phyloP scores from a whole-genome alignment of 2,329 filamentous ascomycete species.

The Colletotrichum ledebouriae region DNA sequence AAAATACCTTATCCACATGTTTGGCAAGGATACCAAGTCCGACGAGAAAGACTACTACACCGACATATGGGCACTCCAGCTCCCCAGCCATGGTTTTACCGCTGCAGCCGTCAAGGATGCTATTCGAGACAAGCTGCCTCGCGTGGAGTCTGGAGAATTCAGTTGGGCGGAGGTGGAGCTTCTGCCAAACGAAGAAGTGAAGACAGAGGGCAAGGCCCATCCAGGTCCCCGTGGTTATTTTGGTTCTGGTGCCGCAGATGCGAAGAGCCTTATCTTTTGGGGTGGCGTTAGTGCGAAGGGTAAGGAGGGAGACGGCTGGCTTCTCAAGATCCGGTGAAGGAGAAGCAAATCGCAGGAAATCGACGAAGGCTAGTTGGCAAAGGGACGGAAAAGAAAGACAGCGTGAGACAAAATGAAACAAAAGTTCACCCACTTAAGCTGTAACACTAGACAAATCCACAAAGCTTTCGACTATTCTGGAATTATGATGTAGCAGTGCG shows the following conservation, averaged over 20 bases:
- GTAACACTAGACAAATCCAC: too few species aligned
- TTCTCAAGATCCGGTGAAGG: conserved; percentile 47
- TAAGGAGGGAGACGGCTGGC: conserved; percentile 56
- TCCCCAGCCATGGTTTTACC: conserved; percentile 60
- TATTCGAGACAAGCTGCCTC: conserved; percentile 58
- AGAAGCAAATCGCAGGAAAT: too few species aligned
- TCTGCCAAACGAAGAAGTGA: conserved; percentile 57
- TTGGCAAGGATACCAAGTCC: conserved; percentile 53
- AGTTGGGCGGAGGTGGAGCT: conserved; percentile 66
- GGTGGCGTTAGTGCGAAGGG: conserved; percentile 62
- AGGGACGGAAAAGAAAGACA: too few species aligned
- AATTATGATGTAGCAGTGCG: too few species aligned
- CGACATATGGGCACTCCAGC: conserved; percentile 67
- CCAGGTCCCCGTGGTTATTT: conserved; percentile 56
- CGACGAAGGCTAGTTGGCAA: too few species aligned
- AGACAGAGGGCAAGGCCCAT: conserved; percentile 57
- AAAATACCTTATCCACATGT: conserved; percentile 64
- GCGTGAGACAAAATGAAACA: too few species aligned
- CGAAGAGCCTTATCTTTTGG: conserved; percentile 64
- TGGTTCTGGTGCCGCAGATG: conserved; percentile 57
- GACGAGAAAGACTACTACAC: conserved; percentile 47
- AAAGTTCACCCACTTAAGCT: too few species aligned
- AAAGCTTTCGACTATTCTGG: too few species aligned
- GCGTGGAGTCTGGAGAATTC: conserved; percentile 59
- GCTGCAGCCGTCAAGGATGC: conserved; percentile 64